These are phyloP conservation scores for Zopfia rhizophila DNA, from an alignment of 2,329 filamentous ascomycete genomes.

Conservation along the genomic window DNA sequence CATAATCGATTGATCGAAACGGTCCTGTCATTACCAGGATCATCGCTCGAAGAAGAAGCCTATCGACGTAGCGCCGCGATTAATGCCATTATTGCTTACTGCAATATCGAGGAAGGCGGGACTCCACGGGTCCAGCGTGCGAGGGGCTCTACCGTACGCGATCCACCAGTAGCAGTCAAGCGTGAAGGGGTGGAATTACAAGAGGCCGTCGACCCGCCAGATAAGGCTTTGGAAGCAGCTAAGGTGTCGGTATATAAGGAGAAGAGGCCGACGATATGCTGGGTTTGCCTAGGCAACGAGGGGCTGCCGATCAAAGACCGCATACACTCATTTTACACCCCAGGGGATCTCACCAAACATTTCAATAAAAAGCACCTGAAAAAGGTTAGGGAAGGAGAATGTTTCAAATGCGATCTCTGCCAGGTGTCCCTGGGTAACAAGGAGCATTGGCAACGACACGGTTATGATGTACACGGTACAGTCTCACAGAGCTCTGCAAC, in stretches of 20 bases:
- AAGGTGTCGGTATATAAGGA: constrained; percentile 18
- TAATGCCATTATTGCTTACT: too few species aligned
- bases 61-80: too few species aligned
- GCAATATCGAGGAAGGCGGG: too few species aligned
- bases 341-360: constrained; percentile 6
- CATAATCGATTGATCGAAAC: too few species aligned
- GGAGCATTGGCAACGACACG: constrained; percentile 16
- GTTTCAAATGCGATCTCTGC: constrained; percentile 9
- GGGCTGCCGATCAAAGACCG: background rate
- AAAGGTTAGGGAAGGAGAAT: background rate
- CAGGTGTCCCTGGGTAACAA: constrained; percentile 9
- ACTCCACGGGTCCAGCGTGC: too few species aligned
- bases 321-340: background rate
- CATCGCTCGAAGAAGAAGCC: too few species aligned
- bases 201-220: too few species aligned
- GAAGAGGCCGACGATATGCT: constrained; percentile 18
- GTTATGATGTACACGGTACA: constrained; percentile 14
- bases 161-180: too few species aligned
- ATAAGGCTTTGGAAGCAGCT: constrained; percentile 9
- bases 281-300: constrained; percentile 17
- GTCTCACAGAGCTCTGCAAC: too few species aligned
- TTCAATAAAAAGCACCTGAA: constrained; percentile 2
- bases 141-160: too few species aligned
- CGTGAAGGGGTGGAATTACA: too few species aligned
- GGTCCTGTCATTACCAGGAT: too few species aligned